These are phyloP conservation scores for Gleditsia sinensis DNA, from an alignment of 306 rosid species.

Conservation along the genomic window DNA sequence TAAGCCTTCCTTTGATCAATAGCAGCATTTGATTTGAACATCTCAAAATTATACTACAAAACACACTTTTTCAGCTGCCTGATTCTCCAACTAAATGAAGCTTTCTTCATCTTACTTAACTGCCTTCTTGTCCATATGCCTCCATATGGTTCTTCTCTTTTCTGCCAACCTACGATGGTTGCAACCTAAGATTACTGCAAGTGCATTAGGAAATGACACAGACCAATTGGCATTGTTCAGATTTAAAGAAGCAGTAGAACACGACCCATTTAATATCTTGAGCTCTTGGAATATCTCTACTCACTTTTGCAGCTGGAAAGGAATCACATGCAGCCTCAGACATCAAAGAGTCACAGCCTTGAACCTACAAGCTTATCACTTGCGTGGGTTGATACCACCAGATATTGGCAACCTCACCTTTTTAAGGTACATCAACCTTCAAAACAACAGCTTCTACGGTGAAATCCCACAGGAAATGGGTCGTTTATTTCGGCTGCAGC, in stretches of 20 bases:
- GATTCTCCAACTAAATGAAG: slow-evolving; percentile 20
- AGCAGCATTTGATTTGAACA: background rate
- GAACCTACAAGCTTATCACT: slow-evolving; percentile 24
- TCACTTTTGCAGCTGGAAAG: slow-evolving; percentile 52
- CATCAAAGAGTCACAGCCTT: slow-evolving; percentile 47
- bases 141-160: slow-evolving; percentile 28
- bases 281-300: slow-evolving; percentile 47
- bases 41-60: background rate
- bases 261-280: slow-evolving; percentile 32
- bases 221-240: slow-evolving; percentile 42
- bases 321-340: slow-evolving; percentile 41
- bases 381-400: slow-evolving; percentile 49
- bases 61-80: slow-evolving; percentile 7
- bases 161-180: slow-evolving; percentile 9
- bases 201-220: slow-evolving; percentile 38
- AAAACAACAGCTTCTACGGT: slow-evolving; percentile 36
- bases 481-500: slow-evolving; percentile 35
- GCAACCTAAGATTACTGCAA: slow-evolving; percentile 18
- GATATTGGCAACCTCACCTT: slow-evolving; percentile 48
- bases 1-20: slow-evolving; percentile 9
- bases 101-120: background rate
- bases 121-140: slow-evolving; percentile 3
- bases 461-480: slow-evolving; percentile 44
- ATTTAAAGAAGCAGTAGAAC: slow-evolving; percentile 30
- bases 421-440: slow-evolving; percentile 40